Base-by-base conservation (phyloP, 345 rosid species). In the Cardamine chenopodiifolia region DNA sequence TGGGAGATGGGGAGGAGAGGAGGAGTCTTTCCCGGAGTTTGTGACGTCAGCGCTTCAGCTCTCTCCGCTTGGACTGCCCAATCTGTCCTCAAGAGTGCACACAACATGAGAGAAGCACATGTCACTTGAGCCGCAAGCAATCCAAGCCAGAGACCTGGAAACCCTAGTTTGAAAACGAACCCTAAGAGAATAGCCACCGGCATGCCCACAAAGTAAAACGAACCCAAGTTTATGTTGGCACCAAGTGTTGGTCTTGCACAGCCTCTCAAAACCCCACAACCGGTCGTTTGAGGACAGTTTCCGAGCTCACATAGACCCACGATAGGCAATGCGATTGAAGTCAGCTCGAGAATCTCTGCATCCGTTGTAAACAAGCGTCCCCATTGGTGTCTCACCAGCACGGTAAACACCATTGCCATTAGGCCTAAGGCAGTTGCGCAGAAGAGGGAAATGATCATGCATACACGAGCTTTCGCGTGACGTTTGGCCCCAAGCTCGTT, bases 281-380 rank as follows among this genome's bases (percentile, higher is more conserved):
- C 97, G 0, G 99, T 85, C 2, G 99, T 95, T 60, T 95, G 99
- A 4, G 99, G 99, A 79, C 97, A 92, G 57, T 95, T 95, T 26
- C 99, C 99, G 1, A 95, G 90, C 85, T 95, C 99, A 55, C 99
- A 95, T 12, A 92, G 81, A 54, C 99, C 99, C 0, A 73, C 89
- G 42, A 95, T 92, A 1, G 99, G 99, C 78, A 95, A 83, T 73
- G 96, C 97, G 0, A 88, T 26, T 3, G 97, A 81, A 1, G 99
- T 95, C 0, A 95, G 86, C 81, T 88, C 79, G 1, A 95, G 83
- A 66, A 92, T 90, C 74, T 90, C 92, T 0, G 80, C 42, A 31
- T 95, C 96, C 0, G 26, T 49, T 0, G 98, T 95, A 75, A 95
- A 95, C 70, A 95, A 74, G 64, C 85, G 83, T 4, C 98, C 98